These are phyloP conservation scores for Tetraselmis chui DNA, from an alignment of 139 green algal genomes.

Conservation along the genomic window DNA sequence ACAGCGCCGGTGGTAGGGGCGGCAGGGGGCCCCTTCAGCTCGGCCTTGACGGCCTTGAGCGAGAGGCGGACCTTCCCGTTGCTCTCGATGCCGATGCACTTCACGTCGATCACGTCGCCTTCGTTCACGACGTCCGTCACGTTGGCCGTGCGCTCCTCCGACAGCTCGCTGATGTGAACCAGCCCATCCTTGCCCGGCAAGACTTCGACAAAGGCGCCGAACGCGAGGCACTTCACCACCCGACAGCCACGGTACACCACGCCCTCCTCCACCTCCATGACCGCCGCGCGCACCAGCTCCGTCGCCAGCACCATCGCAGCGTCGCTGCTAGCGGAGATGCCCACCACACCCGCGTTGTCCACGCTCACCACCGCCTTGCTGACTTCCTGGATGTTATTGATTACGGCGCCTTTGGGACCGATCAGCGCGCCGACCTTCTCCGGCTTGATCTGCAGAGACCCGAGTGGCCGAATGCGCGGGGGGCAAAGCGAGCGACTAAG, in stretches of 20 bases:
- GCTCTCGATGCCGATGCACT: slow-evolving; percentile 45
- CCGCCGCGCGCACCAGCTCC: slow-evolving; percentile 24
- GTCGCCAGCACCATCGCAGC: slow-evolving; percentile 20
- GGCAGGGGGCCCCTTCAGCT: not conserved
- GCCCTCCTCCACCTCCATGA: slow-evolving; percentile 33
- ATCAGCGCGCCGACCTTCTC: slow-evolving; percentile 67
- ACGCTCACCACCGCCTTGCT: slow-evolving; percentile 54
- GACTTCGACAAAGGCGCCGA: slow-evolving; percentile 62
- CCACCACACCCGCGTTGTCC: slow-evolving; percentile 20
- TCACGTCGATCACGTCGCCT: slow-evolving; percentile 71
- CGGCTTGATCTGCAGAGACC: slow-evolving; percentile 27
- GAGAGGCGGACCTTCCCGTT: slow-evolving; percentile 34
- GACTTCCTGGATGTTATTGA: slow-evolving; percentile 56
- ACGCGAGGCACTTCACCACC: slow-evolving; percentile 35
- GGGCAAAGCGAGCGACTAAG: too few species aligned
- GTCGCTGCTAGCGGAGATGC: slow-evolving; percentile 25
- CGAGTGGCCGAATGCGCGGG: too few species aligned
- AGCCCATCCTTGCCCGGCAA: slow-evolving; percentile 56
- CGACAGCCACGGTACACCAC: slow-evolving; percentile 26
- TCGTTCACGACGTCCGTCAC: slow-evolving; percentile 43
- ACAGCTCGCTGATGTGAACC: slow-evolving; percentile 67
- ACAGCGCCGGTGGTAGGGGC: not conserved
- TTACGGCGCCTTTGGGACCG: slow-evolving; percentile 68
- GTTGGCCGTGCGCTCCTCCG: slow-evolving; percentile 24
- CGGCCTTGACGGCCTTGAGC: not conserved